Percentiles rank a stretch among this genome's conserved stretches.
Conservation (phyloP, 1,284 basidiomycete genomes). For the Jaminaea rosea region DNA sequence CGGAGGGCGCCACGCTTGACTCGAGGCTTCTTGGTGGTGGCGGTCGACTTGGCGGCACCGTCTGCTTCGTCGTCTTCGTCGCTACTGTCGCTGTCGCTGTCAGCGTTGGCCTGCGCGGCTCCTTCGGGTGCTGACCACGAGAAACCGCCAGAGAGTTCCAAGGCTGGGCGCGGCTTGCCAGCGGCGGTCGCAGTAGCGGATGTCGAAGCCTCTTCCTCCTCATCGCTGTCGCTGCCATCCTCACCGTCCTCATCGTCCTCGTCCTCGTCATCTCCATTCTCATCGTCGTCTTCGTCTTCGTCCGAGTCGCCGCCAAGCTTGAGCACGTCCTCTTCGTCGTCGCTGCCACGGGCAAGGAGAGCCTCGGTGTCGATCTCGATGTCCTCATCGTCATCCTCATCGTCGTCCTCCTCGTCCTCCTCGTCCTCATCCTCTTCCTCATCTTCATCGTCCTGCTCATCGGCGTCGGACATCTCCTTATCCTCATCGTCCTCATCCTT, state of each 20-base stretch:
- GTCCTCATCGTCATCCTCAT: conserved; percentile 6
- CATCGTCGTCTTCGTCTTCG: conserved; percentile 7
- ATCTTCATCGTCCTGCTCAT: conserved; percentile 13
- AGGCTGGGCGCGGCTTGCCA: conserved; percentile 31
- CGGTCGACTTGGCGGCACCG: conserved; percentile 4
- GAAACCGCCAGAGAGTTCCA: conserved; percentile 52
- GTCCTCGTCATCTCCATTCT: conserved; percentile 25
- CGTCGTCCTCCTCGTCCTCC: conserved; percentile 8
- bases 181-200: conserved; percentile 2
- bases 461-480: background rate
- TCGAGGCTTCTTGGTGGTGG: conserved; percentile 4
- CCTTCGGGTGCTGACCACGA: conserved; percentile 51
- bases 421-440: conserved; percentile 13
- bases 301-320: conserved; percentile 3
- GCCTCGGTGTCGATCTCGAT: conserved; percentile 7
- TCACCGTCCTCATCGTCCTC: conserved; percentile 17
- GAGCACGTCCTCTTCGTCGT: conserved; percentile 18
- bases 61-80: conserved; percentile 49
- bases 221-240: conserved; percentile 11
- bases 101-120: conserved; percentile 16
- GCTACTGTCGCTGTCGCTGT: conserved; percentile 48
- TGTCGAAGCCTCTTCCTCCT: background rate
- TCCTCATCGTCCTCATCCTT: conserved; percentile 9
- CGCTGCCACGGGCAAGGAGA: conserved; percentile 12
- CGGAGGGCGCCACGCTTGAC: conserved; percentile 11